phyloP scores from a whole-genome alignment of 2,329 filamentous ascomycete genomes.

The Penicillium palitans region DNA sequence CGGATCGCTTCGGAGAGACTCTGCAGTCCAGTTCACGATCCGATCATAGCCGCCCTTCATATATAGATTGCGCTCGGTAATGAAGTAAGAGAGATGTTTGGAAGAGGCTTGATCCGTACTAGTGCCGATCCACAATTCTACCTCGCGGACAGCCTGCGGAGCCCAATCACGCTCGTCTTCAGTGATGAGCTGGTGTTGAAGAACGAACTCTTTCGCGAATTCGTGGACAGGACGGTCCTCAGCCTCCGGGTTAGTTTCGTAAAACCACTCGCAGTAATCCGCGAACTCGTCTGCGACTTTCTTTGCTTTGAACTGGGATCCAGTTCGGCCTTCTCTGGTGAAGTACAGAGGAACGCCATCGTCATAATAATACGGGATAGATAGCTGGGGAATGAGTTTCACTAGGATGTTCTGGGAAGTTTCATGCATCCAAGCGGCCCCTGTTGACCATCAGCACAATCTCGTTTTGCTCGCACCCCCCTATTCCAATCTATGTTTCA shows the following conservation, averaged over 20 bases:
- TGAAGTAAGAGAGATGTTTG: constrained; percentile 47
- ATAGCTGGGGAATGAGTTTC: constrained; percentile 44
- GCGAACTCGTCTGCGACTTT: constrained; percentile 50
- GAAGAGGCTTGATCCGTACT: constrained; percentile 45
- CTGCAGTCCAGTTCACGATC: constrained; percentile 45
- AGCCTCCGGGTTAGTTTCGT: constrained; percentile 43
- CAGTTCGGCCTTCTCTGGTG: constrained; percentile 45
- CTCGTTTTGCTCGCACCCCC: not conserved
- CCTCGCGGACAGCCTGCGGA: constrained; percentile 46
- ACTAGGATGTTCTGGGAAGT: constrained; percentile 48
- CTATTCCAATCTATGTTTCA: not conserved
- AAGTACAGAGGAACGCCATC: constrained; percentile 46
- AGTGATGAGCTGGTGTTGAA: constrained; percentile 44
- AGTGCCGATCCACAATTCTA: constrained; percentile 48
- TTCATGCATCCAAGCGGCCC: constrained; percentile 50
- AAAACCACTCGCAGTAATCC: constrained; percentile 46
- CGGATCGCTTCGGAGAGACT: constrained; percentile 36
- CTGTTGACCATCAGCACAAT: constrained; percentile 23
- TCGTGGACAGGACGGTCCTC: constrained; percentile 44
- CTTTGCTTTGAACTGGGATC: constrained; percentile 49
- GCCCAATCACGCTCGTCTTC: constrained; percentile 47
- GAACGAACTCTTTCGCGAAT: constrained; percentile 44
- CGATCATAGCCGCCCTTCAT: constrained; percentile 50
- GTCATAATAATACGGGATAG: constrained; percentile 49
- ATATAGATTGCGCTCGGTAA: constrained; percentile 48